Evolutionary conservation across 176 grass and related monocot species (phyloP), one percentile per base, ranked within the genome.

Genomic region (Lolium perenne): DNA sequence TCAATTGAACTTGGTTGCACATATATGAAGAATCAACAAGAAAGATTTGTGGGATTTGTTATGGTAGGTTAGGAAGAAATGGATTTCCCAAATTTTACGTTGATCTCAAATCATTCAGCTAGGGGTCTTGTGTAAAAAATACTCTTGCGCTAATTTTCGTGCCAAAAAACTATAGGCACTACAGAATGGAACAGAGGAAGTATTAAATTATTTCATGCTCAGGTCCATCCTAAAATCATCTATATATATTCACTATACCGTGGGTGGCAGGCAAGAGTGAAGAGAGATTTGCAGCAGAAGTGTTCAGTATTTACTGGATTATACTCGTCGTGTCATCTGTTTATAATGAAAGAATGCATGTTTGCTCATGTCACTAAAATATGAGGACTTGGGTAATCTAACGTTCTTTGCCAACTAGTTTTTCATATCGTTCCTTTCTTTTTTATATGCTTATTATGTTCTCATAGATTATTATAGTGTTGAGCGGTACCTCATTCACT

Each of bases 401-500:
- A 88, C 16, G 70, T 58, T 78, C 8, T 29, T 78, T 68, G 73
- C 18, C 21, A 8, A 59, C 25, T 69, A 57, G 13, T 57, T 82
- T 61, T 88, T 78, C 46, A 40, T 70, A 13, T 50, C 38, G 14
- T 41, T 26, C 8, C 43, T 61, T 63, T 4, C n/a, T 26, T 62
- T 22, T 4, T 9, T 78, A 49, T 81, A 59, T 85, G 23, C 22
- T 85, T 57, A 7, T 66, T 48, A 73, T 73, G 9, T 17, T 51
- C 7, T 20, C 38, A 20, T 2, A 14, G 21, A 63, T 18, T 57
- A 83, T 49, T 83, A 83, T 32, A 83, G 45, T 78, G n/a, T 40
- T 83, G 74, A 66, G 9, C 49, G 57, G 71, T 78, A 41, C 14
- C 26, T 86, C 47, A 78, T 29, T 71, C 80, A 80, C 69, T 76